Evolutionary conservation across 2,329 filamentous ascomycete genomes (phyloP).

Genomic region (Cercospora canescens): DNA sequence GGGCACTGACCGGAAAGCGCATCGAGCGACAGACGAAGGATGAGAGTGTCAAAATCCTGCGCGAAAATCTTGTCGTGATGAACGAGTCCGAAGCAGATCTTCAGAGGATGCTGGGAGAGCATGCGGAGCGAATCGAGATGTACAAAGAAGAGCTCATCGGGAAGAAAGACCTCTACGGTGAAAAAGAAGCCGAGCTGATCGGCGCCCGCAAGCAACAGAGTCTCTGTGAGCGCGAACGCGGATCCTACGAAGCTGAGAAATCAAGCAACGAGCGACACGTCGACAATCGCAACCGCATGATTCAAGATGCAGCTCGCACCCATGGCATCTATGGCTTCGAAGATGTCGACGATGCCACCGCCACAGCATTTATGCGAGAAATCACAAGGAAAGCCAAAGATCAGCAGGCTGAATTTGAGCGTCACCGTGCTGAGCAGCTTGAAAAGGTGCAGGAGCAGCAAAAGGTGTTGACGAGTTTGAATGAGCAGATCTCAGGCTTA

Average conservation of each 20-base stretch:
- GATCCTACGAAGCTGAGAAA: constrained; percentile 82
- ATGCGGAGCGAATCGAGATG: constrained; percentile 67
- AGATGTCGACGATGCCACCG: constrained; percentile 69
- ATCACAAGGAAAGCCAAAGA: constrained; percentile 74
- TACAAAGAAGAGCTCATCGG: constrained; percentile 63
- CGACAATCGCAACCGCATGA: constrained; percentile 67
- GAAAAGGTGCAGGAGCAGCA: constrained; percentile 76
- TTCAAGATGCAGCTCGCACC: constrained; percentile 73
- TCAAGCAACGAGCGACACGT: constrained; percentile 82
- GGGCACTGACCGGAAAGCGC: constrained; percentile 72
- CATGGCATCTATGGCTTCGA: constrained; percentile 87
- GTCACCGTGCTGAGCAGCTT: constrained; percentile 69
- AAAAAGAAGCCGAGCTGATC: constrained; percentile 58
- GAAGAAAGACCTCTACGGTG: constrained; percentile 64
- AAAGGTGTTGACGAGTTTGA: constrained; percentile 68
- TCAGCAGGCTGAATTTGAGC: constrained; percentile 76
- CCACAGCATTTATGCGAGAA: constrained; percentile 76
- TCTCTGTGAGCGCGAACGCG: constrained; percentile 62
- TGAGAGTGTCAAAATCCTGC: constrained; percentile 69
- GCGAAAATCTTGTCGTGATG: constrained; percentile 72
- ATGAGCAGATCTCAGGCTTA: constrained; percentile 69
- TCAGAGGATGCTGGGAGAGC: constrained; percentile 69
- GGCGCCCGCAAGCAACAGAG: constrained; percentile 44
- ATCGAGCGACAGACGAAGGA: constrained; percentile 71
- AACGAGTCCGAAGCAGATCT: constrained; percentile 76